Percentiles rank a stretch among this genome's conserved stretches.
Conservation (phyloP, 2,329 filamentous ascomycete species). For the Cytospora chrysosperma region DNA sequence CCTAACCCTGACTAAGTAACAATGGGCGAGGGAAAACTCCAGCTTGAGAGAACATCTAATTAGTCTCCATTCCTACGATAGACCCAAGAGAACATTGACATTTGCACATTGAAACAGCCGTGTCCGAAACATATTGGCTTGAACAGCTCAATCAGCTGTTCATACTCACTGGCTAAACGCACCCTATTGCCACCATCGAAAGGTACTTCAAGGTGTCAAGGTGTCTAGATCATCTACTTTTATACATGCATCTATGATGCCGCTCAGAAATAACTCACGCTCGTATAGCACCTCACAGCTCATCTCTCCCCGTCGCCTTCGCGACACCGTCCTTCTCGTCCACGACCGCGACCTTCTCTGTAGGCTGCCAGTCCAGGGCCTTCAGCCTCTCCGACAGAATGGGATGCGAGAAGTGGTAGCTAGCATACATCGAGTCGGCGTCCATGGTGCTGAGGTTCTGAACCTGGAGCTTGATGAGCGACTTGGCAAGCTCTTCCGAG, state of each 20-base stretch:
- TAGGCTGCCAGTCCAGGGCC: slow-evolving; percentile 82
- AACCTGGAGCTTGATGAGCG: slow-evolving; percentile 95
- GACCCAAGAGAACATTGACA: not conserved
- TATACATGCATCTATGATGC: not conserved
- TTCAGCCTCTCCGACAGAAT: slow-evolving; percentile 91
- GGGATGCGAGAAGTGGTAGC: slow-evolving; percentile 97
- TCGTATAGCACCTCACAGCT: slow-evolving; percentile 50
- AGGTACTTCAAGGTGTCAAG: not conserved
- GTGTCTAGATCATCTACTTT: not conserved
- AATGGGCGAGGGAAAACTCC: too few species aligned
- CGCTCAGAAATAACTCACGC: not conserved
- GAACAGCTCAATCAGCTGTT: too few species aligned
- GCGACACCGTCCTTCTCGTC: slow-evolving; percentile 47
- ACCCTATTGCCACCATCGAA: too few species aligned
- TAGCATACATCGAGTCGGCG: slow-evolving; percentile 96
- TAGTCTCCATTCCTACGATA: too few species aligned
- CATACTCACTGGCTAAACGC: too few species aligned
- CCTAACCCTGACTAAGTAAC: not conserved
- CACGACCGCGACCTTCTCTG: slow-evolving; percentile 45
- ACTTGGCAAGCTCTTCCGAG: slow-evolving; percentile 75
- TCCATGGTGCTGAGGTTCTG: slow-evolving; percentile 99
- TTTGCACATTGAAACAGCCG: not conserved
- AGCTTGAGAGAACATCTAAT: too few species aligned
- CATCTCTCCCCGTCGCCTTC: slow-evolving; percentile 73
- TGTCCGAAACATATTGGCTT: too few species aligned